phyloP scores from a whole-genome alignment of 192 early-diverging fungal species.

The Coemansia sp. region DNA sequence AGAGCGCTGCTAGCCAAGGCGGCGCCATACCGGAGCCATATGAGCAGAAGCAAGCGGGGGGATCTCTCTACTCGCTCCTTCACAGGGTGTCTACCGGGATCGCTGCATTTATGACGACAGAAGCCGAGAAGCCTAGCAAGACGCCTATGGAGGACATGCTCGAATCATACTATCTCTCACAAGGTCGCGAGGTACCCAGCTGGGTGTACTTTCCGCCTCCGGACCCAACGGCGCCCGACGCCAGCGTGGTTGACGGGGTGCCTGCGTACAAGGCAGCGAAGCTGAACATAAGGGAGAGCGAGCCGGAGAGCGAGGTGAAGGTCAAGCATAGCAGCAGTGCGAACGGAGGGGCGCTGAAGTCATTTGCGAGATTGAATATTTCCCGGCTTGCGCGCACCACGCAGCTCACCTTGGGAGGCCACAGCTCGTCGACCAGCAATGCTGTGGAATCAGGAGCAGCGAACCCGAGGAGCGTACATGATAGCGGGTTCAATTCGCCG shows the following conservation, averaged over 20 bases:
- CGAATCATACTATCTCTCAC: slow-evolving; percentile 39
- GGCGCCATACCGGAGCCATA: background rate
- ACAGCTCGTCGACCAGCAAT: slow-evolving; percentile 5
- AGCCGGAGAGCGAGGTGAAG: background rate
- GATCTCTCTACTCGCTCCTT: slow-evolving; percentile 16
- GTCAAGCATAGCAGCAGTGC: slow-evolving; percentile 9
- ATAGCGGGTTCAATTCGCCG: slow-evolving; percentile 21
- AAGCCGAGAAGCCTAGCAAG: slow-evolving; percentile 5
- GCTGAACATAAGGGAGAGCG: background rate
- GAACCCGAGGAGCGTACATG: background rate
- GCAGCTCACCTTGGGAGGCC: slow-evolving; percentile 1
- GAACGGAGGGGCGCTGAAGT: slow-evolving; percentile 11
- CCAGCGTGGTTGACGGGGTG: background rate
- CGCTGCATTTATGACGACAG: slow-evolving; percentile 25
- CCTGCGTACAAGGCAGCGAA: background rate
- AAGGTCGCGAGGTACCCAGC: slow-evolving; percentile 27
- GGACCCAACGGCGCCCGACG: slow-evolving; percentile 19
- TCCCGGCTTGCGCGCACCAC: slow-evolving; percentile 10
- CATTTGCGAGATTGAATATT: slow-evolving; percentile 32
- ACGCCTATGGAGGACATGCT: slow-evolving; percentile 51
- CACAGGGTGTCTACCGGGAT: slow-evolving; percentile 17
- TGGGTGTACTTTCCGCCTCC: slow-evolving; percentile 42
- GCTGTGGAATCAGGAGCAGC: background rate
- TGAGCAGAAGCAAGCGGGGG: slow-evolving; percentile 4
- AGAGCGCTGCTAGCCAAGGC: background rate